phyloP scores from a whole-genome alignment of 202 grass and related monocot genomes.

The Bolboschoenoplectus hybrid region DNA sequence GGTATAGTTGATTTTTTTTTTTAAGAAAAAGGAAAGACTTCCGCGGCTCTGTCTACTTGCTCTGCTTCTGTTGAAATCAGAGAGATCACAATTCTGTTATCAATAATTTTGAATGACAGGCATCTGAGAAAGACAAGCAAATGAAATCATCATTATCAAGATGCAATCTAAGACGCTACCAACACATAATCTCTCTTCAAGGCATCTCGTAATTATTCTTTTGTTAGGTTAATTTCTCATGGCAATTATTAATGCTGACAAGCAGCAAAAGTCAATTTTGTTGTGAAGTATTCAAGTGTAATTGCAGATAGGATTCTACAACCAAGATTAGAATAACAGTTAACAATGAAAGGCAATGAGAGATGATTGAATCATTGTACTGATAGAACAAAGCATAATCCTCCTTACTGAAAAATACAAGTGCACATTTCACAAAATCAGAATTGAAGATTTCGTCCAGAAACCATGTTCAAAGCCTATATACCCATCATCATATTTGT shows the following conservation, averaged over 20 bases:
- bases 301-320: neutral
- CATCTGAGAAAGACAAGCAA: neutral
- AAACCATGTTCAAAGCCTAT: neutral
- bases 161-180: neutral
- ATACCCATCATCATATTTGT: no score
- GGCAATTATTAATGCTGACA: neutral
- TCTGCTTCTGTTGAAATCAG: neutral
- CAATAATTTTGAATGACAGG: no score
- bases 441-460: no score
- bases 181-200: neutral
- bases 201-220: neutral
- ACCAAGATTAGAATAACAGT: neutral
- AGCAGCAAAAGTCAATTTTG: neutral
- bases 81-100: neutral
- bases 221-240: neutral
- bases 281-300: neutral
- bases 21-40: neutral
- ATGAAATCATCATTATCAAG: neutral
- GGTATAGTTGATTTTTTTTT: neutral
- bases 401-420: no score
- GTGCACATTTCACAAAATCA: no score
- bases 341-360: neutral
- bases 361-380: neutral
- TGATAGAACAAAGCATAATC: neutral
- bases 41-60: neutral